Conservation (phyloP, 306 rosid species). For the Rosa persica region DNA sequence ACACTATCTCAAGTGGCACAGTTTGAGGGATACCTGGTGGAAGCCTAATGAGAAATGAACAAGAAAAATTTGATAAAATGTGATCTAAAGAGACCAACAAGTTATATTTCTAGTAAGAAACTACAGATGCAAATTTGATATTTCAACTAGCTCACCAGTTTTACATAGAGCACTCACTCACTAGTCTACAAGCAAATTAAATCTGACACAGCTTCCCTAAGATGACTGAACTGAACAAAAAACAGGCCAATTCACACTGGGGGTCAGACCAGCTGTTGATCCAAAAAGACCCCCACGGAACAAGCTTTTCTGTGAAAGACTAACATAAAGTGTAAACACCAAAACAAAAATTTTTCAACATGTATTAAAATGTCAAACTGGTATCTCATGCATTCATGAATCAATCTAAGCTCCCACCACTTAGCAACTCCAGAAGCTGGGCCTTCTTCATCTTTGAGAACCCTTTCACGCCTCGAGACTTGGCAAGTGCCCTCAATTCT, state of each 20-base stretch:
- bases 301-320: background rate
- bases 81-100: background rate
- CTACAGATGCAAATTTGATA: background rate
- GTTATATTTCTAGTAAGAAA: background rate
- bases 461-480: conserved; percentile 78
- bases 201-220: background rate
- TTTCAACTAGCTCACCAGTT: conserved; percentile 1
- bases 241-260: background rate
- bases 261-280: conserved; percentile 1
- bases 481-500: conserved; percentile 82
- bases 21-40: background rate
- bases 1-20: background rate
- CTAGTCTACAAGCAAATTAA: background rate
- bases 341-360: conserved; percentile 1
- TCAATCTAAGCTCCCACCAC: conserved; percentile 39
- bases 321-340: conserved; percentile 8
- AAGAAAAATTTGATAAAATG: background rate
- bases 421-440: conserved; percentile 67
- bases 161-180: background rate
- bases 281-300: background rate
- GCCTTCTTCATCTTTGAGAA: conserved; percentile 87
- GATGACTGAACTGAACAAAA: background rate
- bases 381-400: conserved; percentile 6
- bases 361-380: conserved; percentile 7
- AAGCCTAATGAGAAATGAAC: background rate